Evolutionary conservation across 225 moss, liverwort and hornwort genomes (phyloP).

Genomic region (Pseudoscleropodium purum): DNA sequence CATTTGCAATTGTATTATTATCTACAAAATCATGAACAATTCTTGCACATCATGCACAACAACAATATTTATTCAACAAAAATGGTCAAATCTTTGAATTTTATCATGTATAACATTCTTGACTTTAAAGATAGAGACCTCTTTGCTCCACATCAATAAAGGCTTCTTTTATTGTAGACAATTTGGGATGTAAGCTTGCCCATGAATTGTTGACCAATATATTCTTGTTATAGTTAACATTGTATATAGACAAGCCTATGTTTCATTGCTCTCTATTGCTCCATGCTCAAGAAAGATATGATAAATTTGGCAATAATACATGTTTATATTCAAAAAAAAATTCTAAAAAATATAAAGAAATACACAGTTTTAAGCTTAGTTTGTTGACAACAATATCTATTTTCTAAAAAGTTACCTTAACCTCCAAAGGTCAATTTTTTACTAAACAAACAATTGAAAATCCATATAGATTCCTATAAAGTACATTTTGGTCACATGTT

Average conservation of each 20-base stretch:
- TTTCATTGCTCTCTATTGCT: too few species aligned
- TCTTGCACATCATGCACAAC: not conserved
- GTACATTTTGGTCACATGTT: too few species aligned
- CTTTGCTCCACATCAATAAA: not conserved
- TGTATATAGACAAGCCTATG: not conserved
- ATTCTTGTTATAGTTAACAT: not conserved
- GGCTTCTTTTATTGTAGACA: too few species aligned
- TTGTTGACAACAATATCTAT: not conserved
- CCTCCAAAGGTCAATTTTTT: too few species aligned
- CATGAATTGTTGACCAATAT: not conserved
- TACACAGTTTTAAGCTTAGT: not conserved
- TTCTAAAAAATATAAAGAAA: too few species aligned
- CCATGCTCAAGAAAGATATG: not conserved
- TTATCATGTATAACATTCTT: not conserved
- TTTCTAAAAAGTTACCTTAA: not conserved
- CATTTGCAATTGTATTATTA: not conserved
- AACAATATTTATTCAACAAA: fast-evolving
- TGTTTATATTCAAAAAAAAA: not conserved
- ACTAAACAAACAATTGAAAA: too few species aligned
- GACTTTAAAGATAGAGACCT: not conserved
- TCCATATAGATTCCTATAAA: too few species aligned
- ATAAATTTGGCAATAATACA: not conserved
- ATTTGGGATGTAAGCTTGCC: not conserved
- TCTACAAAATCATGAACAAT: not conserved
- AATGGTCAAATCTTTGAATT: not conserved